These are phyloP conservation scores for Candida manassasensis DNA, from an alignment of 805 yeast genomes.

Conservation along the genomic window DNA sequence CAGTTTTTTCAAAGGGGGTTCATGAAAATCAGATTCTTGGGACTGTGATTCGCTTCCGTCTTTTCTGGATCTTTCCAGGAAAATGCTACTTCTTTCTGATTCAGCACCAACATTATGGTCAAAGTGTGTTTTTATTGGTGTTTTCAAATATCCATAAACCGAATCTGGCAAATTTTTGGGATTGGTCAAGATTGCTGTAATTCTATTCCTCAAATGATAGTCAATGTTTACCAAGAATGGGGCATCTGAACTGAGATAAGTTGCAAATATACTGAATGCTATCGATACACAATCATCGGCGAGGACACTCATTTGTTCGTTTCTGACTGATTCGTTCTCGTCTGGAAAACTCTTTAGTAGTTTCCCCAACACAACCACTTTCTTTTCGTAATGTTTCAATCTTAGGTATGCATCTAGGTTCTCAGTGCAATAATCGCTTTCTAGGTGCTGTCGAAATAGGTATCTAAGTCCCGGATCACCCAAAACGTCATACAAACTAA, in stretches of 20 bases:
- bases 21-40: too few species aligned
- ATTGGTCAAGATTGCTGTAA: conserved; percentile 23
- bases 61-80: neutral
- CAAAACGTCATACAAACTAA: conserved; percentile 40
- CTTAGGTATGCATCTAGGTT: conserved; percentile 69
- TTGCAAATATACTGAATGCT: conserved; percentile 61
- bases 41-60: too few species aligned
- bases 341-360: conserved; percentile 1
- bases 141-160: conserved; percentile 6
- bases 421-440: conserved; percentile 63
- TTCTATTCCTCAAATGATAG: conserved; percentile 42
- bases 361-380: conserved; percentile 39
- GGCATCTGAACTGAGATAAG: conserved; percentile 61
- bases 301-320: conserved; percentile 15
- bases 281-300: conserved; percentile 54
- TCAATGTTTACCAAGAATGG: conserved; percentile 70
- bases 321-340: neutral
- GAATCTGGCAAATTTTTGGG: conserved; percentile 4
- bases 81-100: neutral
- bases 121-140: conserved; percentile 8
- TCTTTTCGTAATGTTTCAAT: conserved; percentile 48
- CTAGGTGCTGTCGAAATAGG: conserved; percentile 62
- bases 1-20: too few species aligned
- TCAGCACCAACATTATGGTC: neutral
- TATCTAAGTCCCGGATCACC: conserved; percentile 73